A percentile compares a stretch with the other conserved stretches of the same genome.
Evolutionary conservation across 192 early-diverging fungal genomes (phyloP).

Genomic region (Endogone sp.): DNA sequence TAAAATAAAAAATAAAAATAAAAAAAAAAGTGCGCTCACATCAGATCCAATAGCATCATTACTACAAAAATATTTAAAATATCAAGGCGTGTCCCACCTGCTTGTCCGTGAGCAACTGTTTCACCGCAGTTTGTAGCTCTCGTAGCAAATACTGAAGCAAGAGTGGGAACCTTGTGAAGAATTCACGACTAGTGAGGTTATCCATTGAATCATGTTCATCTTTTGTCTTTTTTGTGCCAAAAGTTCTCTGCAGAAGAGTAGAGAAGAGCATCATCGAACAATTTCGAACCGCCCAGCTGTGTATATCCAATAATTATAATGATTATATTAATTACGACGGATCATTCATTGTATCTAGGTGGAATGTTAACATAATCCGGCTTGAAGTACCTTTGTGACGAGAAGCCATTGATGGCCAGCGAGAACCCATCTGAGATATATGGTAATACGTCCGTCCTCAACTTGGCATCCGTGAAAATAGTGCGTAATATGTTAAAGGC

Average conservation of each 20-base stretch:
- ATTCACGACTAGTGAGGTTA: slow-evolving; percentile 81
- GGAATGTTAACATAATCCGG: not conserved
- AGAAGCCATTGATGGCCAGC: slow-evolving; percentile 76
- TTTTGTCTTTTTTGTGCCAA: slow-evolving; percentile 79
- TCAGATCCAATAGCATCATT: no score
- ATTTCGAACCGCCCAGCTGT: slow-evolving; percentile 89
- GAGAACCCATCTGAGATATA: slow-evolving; percentile 75
- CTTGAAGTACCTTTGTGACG: slow-evolving; percentile 47
- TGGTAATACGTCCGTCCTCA: slow-evolving; percentile 69
- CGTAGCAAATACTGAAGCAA: slow-evolving; percentile 73
- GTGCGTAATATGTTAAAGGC: slow-evolving; percentile 85
- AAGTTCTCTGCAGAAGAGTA: slow-evolving; percentile 73
- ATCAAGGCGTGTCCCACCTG: no score
- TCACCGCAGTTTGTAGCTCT: slow-evolving; percentile 69
- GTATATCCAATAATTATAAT: not conserved
- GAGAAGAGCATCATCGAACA: slow-evolving; percentile 92
- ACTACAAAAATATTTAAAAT: no score
- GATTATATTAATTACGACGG: not conserved
- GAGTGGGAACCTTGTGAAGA: slow-evolving; percentile 84
- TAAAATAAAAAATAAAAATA: not conserved
- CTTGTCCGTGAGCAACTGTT: slow-evolving; percentile 40
- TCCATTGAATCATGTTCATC: slow-evolving; percentile 70
- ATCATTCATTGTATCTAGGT: not conserved
- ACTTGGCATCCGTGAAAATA: slow-evolving; percentile 78
- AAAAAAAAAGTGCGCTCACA: no score